phyloP scores from a whole-genome alignment of 495 filamentous ascomycete genomes.

The Neurospora sp. region DNA sequence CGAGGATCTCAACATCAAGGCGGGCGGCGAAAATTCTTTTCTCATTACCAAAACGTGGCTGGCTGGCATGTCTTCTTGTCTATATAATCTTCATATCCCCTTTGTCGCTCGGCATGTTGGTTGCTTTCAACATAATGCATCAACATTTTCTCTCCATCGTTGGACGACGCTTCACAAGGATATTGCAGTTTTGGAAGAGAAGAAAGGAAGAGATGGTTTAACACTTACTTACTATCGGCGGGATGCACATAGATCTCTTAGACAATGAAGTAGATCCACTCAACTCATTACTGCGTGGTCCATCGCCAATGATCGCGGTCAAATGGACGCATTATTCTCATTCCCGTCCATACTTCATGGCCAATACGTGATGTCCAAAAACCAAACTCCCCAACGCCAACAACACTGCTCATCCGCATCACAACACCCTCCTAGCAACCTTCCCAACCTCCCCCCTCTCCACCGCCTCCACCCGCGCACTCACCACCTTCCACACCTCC shows the following conservation, averaged over 20 bases:
- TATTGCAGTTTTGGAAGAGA: not conserved
- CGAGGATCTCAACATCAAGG: conserved; percentile 24
- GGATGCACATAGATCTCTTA: not conserved
- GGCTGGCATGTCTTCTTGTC: not conserved
- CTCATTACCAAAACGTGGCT: not conserved
- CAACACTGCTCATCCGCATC: not conserved
- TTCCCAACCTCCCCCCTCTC: conserved; percentile 36
- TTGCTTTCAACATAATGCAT: not conserved
- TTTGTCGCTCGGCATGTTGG: not conserved
- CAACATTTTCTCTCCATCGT: not conserved
- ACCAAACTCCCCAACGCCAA: not conserved
- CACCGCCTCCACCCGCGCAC: conserved; percentile 33
- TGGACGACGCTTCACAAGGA: too few relatives aligned
- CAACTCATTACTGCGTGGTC: too few relatives aligned
- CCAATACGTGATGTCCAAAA: not conserved
- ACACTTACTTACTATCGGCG: not conserved
- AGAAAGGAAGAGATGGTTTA: not conserved
- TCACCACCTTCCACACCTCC: conserved; percentile 40
- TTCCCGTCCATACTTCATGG: too few relatives aligned
- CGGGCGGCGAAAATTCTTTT: not conserved
- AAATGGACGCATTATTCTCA: too few relatives aligned
- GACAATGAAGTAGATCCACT: too few relatives aligned
- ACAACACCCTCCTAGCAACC: conserved; percentile 31
- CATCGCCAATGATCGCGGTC: too few relatives aligned
- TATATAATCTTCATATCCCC: not conserved